Conservation (phyloP, 805 yeast species). For the Geotrichum ghanense region DNA sequence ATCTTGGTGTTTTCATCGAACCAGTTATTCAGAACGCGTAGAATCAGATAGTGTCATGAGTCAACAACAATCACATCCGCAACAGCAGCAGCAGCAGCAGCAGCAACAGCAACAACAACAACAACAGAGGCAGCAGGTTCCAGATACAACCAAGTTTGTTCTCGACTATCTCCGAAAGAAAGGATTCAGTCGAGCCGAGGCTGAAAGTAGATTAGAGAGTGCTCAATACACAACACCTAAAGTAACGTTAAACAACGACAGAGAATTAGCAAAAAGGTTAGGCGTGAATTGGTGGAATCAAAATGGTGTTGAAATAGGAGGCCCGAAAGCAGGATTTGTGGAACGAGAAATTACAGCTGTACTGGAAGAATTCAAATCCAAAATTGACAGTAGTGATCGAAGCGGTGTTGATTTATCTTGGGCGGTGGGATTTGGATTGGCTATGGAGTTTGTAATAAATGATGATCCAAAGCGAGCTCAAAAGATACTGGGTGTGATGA, state of each 20-base stretch:
- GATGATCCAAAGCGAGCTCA: not conserved
- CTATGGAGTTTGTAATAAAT: not conserved
- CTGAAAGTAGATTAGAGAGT: slow-evolving; percentile 77
- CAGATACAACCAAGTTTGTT: slow-evolving; percentile 85
- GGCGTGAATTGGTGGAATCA: slow-evolving; percentile 1
- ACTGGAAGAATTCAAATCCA: not conserved
- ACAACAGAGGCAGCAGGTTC: slow-evolving; percentile 37
- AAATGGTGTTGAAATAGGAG: not conserved
- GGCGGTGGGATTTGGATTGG: not conserved
- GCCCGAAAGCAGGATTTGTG: not conserved
- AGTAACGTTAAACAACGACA: not conserved
- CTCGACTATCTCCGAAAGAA: slow-evolving; percentile 85
- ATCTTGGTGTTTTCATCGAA: no score
- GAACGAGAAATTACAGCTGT: not conserved
- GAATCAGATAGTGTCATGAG: no score
- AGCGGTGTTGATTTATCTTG: not conserved
- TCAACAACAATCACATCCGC: not conserved
- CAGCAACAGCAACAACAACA: slow-evolving; percentile 11
- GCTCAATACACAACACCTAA: slow-evolving; percentile 24
- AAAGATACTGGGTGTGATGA: not conserved
- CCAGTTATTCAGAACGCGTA: no score
- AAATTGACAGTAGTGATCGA: not conserved
- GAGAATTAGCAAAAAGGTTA: not conserved
- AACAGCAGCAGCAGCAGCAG: slow-evolving; percentile 19
- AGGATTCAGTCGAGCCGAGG: slow-evolving; percentile 91